Evolutionary conservation across 1,139 yeast species (phyloP), one percentile per base, ranked within the genome.

Genomic region (Debaryomyces psychrophilus): DNA sequence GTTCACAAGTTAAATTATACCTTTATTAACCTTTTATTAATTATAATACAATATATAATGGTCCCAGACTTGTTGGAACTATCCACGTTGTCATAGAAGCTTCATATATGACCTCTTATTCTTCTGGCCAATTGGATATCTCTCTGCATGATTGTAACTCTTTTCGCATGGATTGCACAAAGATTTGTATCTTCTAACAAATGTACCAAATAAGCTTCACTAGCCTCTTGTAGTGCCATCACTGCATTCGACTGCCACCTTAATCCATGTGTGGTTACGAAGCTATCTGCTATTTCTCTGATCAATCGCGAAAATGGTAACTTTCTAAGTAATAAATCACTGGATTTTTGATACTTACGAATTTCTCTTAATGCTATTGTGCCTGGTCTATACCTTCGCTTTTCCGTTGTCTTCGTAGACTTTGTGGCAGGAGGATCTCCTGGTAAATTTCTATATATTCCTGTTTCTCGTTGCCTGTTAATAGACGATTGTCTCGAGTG

Each of bases 101-200:
- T 15, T 40, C 44, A 62, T 44, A 60, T 54, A 46, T 67, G 71
- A 15, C 97, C 97, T 54, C 97, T 76, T 44, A 92, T 83, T 60
- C 97, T 76, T 63, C 97, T 77, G 1, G 97, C 98, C 56, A 92
- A 73, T 59, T 90, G 96, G 54, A 92, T 85, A 62, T 92, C 98
- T 64, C 87, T 89, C 59, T 88, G 92, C 96, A 90, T 90, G 23
- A 92, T 88, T 0, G 98, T 92, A 17, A 92, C 96, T 54, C 98
- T 74, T 61, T 89, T 90, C 2, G 97, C 97, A 64, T 92, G 98
- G 29, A 90, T 75, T 4, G 97, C 97, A 68, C 96, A 81, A 43
- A 92, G 66, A 58, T 90, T 90, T 7, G 97, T 90, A 62, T 92
- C 97, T 62, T 92, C 97, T 53, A 92, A 77, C 44, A 92, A 67